Evolutionary conservation across 129 eudicot species (phyloP), one percentile per base, ranked within the genome.

Genomic region (Ambrosia artemisiifolia): DNA sequence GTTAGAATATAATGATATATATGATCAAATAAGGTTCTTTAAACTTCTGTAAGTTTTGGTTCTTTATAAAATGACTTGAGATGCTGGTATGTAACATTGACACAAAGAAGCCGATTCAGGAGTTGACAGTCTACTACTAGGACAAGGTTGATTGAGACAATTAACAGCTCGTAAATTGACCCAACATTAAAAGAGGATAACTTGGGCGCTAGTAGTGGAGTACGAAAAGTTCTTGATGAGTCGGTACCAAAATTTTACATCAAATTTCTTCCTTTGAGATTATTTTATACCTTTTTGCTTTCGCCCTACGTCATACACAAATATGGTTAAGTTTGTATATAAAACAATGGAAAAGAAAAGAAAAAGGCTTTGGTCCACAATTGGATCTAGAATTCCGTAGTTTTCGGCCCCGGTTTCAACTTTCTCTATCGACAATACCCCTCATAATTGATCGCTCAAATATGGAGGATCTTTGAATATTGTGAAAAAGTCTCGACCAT

Each of bases 11-110:
- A 73, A 38, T 56, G 18, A 19, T 24, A n/a, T n/a, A n/a, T n/a
- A n/a, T 44, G 35, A 32, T 72, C 60, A 59, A 28, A 44, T 33
- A 43, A 7, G 80, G 11, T 75, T 55, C 51, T 49, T 76, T 43
- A 43, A 66, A 24, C 54, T 50, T 36, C 14, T 73, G 24, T 35
- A 61, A 11, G 40, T 32, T 73, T 73, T 62, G 36, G 36, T 46
- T 73, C 36, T 19, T 16, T 17, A 6, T 32, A n/a, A 19, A 32
- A 11, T 7, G 61, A 54, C 60, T 18, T 18, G 60, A 53, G 60
- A 7, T 18, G 17, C 60, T 53, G 60, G 19, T 6, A 51, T 49
- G 24, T 18, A 14, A 49, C 55, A 50, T 3, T 35, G 5, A 35
- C 2, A 35, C 1, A 24, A 1, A 24, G 44, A 10, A 40, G 44